Evolutionary conservation across 306 rosid genomes (phyloP), one percentile per base, ranked within the genome.

Genomic region (Mimosa pudica): DNA sequence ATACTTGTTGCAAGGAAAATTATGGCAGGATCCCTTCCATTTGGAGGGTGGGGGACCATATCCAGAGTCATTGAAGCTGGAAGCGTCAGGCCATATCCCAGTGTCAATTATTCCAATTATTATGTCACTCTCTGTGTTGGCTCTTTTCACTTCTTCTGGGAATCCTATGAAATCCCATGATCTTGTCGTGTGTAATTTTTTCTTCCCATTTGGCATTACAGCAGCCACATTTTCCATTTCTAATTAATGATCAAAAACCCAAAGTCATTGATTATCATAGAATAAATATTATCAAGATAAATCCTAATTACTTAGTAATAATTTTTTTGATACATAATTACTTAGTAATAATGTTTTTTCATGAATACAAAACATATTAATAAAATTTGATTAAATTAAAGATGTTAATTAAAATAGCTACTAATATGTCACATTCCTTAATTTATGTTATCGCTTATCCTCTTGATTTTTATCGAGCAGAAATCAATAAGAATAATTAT

Each of bases 41-140:
- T 83, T 90, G 12, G 60, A 42, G 0, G 90, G 93, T 52, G 89
- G 89, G n/a, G 91, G 90, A 49, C 90, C 80, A 2, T 63, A 81
- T 17, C 90, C 87, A 42, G 62, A 52, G 45, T 81, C 93, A 36
- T 32, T 79, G 57, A 90, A 90, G 66, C 91, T 90, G 0, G 70
- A 63, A 38, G 84, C 75, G 49, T 87, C 87, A 2, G 91, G 89
- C 93, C 93, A 89, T 46, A 86, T 73, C 58, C 93, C 93, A 1
- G 79, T 0, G 77, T 89, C 93, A 0, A 89, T 2, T 20, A 89
- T 35, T 42, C 90, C 93, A 0, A 89, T 32, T 10, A 89, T 83
- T 73, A 87, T 66, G 64, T 87, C 65, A 45, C 86, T 84, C 14
- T 60, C 65, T 60, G 35, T 60, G 36, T 13, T 60, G 9, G 35